Percentiles rank a stretch among this genome's conserved stretches.
Conservation (phyloP, 139 green algal genomes). For the Chlamydomonas incerta region DNA sequence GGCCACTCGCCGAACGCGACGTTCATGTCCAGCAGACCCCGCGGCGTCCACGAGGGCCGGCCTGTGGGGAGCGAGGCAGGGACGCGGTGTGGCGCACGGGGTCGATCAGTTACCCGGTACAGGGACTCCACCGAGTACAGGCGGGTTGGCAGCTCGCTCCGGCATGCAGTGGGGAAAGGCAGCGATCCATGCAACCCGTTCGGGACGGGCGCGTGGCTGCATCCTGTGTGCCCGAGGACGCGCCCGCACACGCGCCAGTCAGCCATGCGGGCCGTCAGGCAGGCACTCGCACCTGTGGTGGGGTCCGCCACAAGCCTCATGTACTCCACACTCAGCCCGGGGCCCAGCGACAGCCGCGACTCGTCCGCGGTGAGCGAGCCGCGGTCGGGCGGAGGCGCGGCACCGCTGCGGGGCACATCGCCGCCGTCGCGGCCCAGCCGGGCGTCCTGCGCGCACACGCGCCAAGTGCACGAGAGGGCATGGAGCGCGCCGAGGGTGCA, state of each 20-base stretch:
- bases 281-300: not conserved
- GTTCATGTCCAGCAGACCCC: conserved; percentile 69
- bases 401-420: not conserved
- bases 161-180: no score
- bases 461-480: no score
- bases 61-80: conserved; percentile 9
- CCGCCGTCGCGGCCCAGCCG: conserved; percentile 18
- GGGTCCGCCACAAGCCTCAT: not conserved
- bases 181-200: no score
- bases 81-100: no score
- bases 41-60: conserved; percentile 20
- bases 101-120: no score
- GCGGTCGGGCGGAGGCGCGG: not conserved
- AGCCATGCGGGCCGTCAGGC: no score
- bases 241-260: no score
- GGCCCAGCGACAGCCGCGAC: conserved; percentile 3
- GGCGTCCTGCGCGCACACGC: conserved; percentile 36
- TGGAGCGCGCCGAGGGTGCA: no score
- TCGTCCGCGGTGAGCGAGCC: conserved; percentile 16
- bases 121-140: no score
- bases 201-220: no score
- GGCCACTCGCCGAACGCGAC: conserved; percentile 48
- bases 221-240: no score
- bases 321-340: conserved; percentile 46
- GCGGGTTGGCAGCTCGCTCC: not conserved